Evolutionary conservation across 352 stramenopile species (phyloP).

Genomic region (Globisporangium recalcitrans): DNA sequence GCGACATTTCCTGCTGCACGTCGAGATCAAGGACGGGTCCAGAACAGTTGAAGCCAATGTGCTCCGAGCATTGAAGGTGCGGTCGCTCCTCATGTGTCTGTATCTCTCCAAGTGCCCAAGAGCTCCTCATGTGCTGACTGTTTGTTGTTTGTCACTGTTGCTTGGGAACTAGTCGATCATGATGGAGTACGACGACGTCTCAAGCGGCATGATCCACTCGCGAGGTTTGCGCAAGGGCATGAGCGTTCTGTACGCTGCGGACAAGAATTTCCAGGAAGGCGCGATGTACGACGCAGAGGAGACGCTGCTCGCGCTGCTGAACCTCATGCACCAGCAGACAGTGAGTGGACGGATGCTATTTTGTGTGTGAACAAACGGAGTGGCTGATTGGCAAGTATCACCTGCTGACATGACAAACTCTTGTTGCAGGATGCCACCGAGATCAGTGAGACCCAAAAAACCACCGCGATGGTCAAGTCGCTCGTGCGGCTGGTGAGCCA

Average conservation of each 20-base stretch:
- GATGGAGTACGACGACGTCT: slow-evolving; percentile 81
- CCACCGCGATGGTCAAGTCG: slow-evolving; percentile 64
- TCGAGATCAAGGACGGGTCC: slow-evolving; percentile 80
- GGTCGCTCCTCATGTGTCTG: not conserved
- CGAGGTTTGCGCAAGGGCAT: slow-evolving; percentile 73
- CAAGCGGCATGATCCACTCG: slow-evolving; percentile 71
- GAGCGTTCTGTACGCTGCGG: slow-evolving; percentile 76
- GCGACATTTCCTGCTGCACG: slow-evolving; percentile 77
- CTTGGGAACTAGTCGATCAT: slow-evolving; percentile 43
- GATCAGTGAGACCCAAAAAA: slow-evolving; percentile 70
- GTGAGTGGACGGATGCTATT: slow-evolving; percentile 10
- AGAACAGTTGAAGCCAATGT: slow-evolving; percentile 69
- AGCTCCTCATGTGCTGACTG: not conserved
- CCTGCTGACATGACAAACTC: not conserved
- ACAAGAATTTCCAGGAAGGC: slow-evolving; percentile 85
- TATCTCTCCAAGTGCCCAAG: not conserved
- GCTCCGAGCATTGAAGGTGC: slow-evolving; percentile 55
- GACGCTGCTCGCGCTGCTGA: slow-evolving; percentile 75
- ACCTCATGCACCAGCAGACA: slow-evolving; percentile 86
- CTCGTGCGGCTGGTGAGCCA: slow-evolving; percentile 65
- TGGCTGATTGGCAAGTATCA: not conserved
- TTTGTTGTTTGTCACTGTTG: not conserved
- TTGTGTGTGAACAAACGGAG: too few relatives aligned
- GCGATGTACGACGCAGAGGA: slow-evolving; percentile 88
- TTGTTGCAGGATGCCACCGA: slow-evolving; percentile 42